Evolutionary conservation across 495 filamentous ascomycete species (phyloP), one percentile per base, ranked within the genome.

Genomic region (Hyaloscypha hepaticicola): DNA sequence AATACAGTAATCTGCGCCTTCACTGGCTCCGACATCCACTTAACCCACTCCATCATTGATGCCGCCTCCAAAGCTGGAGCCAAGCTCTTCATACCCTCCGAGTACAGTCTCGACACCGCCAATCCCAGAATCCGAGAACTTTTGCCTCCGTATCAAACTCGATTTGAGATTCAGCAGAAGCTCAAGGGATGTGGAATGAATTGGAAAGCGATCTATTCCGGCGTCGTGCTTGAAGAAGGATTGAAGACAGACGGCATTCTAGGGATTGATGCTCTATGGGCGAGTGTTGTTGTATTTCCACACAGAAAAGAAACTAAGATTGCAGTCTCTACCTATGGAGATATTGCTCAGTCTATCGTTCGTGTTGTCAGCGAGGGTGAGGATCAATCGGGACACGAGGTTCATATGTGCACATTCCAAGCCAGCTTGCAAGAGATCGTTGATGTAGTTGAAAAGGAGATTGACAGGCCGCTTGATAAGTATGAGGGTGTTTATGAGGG

Each of bases 31-130:
- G 65, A 67, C 38, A 19, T 63, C 19, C 60, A 67, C 34, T 53
- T 67, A 16, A 49, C 60, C n/a, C 22, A 34, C 12, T 55, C 65
- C 25, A 66, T 76, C 11, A 72, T 76, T 33, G 63, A 68, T 11
- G 69, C 68, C 24, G 70, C 72, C 16, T 67, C 33, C 8, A 52
- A 45, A 7, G 53, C 41, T 29, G 66, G 66, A 2, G 66, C 74
- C 41, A 70, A 73, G 64, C 66, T 69, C 51, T 74, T 74, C 66
- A 72, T 77, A 11, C 72, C 73, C 11, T 70, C 70, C 21, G 74
- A 76, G 57, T 76, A 69, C 58, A 72, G 74, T 11, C 68, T 76
- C 50, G 74, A 76, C 53, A 72, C 74, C 2, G 28, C 26, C 5
- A 61, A 65, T 27, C 14, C 49, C 11, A 34, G 50, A n/a, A 72